phyloP scores from a whole-genome alignment of 768 basidiomycete genomes.

The Boletus coccyginus region DNA sequence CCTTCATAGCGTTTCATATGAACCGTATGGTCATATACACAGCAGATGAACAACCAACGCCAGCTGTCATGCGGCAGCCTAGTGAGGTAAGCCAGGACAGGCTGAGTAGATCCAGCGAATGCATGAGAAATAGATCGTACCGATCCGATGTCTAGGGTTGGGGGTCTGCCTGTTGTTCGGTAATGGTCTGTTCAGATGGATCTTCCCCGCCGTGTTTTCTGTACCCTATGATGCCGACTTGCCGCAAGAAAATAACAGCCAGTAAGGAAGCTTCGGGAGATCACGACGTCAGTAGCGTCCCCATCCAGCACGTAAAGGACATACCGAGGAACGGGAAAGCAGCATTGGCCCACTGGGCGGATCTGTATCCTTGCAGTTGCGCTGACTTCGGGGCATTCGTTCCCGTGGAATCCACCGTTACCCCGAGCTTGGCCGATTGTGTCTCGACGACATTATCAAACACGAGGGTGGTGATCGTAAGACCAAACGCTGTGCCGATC shows the following conservation, averaged over 20 bases:
- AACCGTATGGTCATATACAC: slow-evolving; percentile 2
- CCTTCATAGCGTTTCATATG: slow-evolving; percentile 4
- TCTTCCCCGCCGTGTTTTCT: slow-evolving; percentile 2
- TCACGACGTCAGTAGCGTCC: neutral
- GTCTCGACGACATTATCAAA: slow-evolving; percentile 51
- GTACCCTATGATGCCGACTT: slow-evolving; percentile 41
- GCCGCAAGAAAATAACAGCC: slow-evolving; percentile 36
- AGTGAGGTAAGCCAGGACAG: neutral
- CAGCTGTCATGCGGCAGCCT: slow-evolving; percentile 1
- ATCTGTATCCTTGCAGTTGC: slow-evolving; percentile 52
- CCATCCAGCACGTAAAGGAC: neutral
- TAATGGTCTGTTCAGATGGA: slow-evolving; percentile 24
- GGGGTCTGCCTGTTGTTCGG: neutral
- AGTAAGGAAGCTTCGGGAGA: slow-evolving; percentile 28
- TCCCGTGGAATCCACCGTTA: slow-evolving; percentile 26
- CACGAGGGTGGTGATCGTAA: slow-evolving; percentile 71
- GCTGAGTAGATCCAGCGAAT: neutral
- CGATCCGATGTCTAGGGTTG: slow-evolving; percentile 5
- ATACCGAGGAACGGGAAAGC: slow-evolving; percentile 60
- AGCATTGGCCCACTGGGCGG: slow-evolving; percentile 64
- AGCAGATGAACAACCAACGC: neutral
- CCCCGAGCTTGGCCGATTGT: slow-evolving; percentile 32
- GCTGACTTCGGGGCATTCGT: slow-evolving; percentile 34
- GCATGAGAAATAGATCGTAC: neutral
- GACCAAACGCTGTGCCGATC: slow-evolving; percentile 69